Base-by-base conservation (phyloP, 768 basidiomycete genomes). In the Pleurotus eryngii region DNA sequence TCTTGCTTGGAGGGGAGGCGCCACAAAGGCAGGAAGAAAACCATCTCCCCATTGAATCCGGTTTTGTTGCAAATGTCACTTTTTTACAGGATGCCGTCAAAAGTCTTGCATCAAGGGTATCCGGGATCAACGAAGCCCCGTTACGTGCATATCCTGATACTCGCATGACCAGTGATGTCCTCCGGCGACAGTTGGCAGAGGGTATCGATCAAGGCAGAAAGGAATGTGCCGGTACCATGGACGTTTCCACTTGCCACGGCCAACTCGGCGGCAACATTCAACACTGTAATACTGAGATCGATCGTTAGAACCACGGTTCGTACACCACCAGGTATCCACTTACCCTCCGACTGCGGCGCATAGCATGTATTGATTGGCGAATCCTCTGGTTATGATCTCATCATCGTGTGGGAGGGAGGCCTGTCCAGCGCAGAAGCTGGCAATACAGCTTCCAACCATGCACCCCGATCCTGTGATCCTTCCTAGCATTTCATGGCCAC, bases 381-480 rank as follows among this genome's bases (percentile, higher is more conserved):
- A 72, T 47, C 68, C 72, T 2, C 76, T 80, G 14, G 72, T 70
- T 8, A 62, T 58, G 59, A 63, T 54, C 48, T 67, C 56, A 62
- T 67, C 43, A 17, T 72, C 67, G n/a, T 70, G 70, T 30, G 70
- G 68, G 27, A 80, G 65, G 17, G 66, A 57, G 55, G 80, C 75
- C 9, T 86, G 84, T 2, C 83, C 87, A 3, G 87, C 92, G 67
- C 89, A 91, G 71, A 87, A 95, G 14, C 87, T 82, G 0, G 92
- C 89, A 48, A 96, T 81, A 27, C 81, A 76, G 8, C 89, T 89
- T 24, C 89, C 90, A 20, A 84, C 75, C 68, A 95, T 84, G 65
- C 95, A 98, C 3, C 95, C 95, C 22, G 90, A 90, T 0, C 95
- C 95, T 0, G 95, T 97, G 56, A 98, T 93, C 55, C 81, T 76